Base-by-base conservation (phyloP, 1,284 basidiomycete genomes). In the Marasmius sp. region DNA sequence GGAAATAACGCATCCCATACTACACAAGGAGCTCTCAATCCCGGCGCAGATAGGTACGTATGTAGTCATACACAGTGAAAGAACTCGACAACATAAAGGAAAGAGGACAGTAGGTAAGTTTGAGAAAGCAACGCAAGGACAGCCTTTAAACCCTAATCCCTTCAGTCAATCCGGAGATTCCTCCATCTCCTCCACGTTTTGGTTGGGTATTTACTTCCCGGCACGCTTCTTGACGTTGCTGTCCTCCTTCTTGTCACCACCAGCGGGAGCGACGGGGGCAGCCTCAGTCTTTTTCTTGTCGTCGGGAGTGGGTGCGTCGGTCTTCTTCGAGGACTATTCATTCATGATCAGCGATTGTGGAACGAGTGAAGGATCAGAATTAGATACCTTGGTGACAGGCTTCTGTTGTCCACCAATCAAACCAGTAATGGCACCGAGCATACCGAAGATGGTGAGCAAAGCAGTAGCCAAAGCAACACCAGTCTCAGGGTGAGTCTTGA, bases 401-500 rank as follows among this genome's bases (percentile, higher is more conserved):
- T 88, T 87, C 73, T 89, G 84, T 58, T 83, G 80, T 60, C 82
- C 82, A 65, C 92, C 89, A 73, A 94, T 83, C 70, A 95, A 78
- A 61, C 93, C 89, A 64, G 93, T 84, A 69, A 95, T 78, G 58
- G 86, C 85, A 66, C 87, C 91, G 67, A 97, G 76, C 85, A 96
- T 88, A 62, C 90, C 91, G 72, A 97, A 84, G 69, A 96, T 73
- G 50, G 91, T 93, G 69, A 95, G 81, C 59, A 93, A 69, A 56
- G 84, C 85, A 63, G 87, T 88, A 64, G 81, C 82, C 64, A 97
- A 81, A 65, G 86, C 91, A 59, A 84, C 91, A 69, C 89, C 94
- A 61, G 92, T 93, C 76, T 94, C 90, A 59, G 95, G 95, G 67
- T 92, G 85, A 37, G 87, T 80, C 81, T 89, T 91, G 82, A 94